Conservation (phyloP, 2,329 filamentous ascomycete species). For the Apiospora pterosperma region DNA sequence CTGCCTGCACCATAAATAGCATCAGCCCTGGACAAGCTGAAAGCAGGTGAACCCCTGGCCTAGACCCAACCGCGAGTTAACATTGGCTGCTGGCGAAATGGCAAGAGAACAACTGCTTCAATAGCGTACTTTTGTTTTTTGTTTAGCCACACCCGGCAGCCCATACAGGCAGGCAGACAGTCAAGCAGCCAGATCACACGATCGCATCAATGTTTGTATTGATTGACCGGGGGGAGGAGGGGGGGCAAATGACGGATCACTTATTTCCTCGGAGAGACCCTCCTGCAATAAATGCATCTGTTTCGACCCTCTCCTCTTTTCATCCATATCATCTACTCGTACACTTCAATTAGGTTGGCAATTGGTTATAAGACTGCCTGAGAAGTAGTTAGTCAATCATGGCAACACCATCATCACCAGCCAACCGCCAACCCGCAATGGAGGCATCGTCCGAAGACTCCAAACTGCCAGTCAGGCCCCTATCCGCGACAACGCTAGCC, state of each 20-base stretch:
- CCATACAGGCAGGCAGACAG: not conserved
- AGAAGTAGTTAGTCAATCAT: not conserved
- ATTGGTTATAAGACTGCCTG: not conserved
- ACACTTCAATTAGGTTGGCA: too few species aligned
- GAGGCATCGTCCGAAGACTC: not conserved
- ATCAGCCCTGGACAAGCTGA: not conserved
- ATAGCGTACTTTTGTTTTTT: not conserved
- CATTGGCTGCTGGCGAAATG: not conserved
- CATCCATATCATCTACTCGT: too few species aligned
- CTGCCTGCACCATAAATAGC: not conserved
- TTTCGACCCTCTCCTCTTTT: not conserved
- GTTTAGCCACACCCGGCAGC: not conserved
- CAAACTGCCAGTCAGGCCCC: not conserved
- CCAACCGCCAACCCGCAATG: not conserved
- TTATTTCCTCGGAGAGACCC: not conserved
- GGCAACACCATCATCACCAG: not conserved
- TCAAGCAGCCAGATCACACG: not conserved
- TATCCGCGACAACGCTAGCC: not conserved
- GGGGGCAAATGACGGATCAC: too few species aligned
- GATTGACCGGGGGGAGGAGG: not conserved
- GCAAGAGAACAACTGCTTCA: not conserved
- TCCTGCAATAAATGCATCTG: not conserved
- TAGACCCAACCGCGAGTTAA: not conserved
- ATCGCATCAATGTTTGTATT: not conserved
- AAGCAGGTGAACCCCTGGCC: not conserved